Evolutionary conservation across 805 yeast genomes (phyloP), one percentile per base, ranked within the genome.

Genomic region (Cyberlindnera saturnus): DNA sequence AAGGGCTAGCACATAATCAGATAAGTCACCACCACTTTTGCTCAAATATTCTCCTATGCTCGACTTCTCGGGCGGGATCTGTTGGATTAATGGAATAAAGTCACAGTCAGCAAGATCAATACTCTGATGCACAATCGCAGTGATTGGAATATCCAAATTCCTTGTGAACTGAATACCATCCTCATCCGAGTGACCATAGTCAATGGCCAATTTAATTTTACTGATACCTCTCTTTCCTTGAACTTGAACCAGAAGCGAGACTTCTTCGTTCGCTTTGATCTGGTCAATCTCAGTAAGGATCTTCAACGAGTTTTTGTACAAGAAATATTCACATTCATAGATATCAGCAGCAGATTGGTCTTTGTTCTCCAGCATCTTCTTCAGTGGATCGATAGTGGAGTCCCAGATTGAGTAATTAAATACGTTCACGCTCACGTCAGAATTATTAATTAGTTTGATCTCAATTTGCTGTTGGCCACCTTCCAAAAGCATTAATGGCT

Each of bases 21-120:
- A 64, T 1, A 41, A 17, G 8, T 7, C 31, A 14, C 19, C 19
- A 8, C 39, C 44, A 3, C 40, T 10, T 1, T 33, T 29, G 32
- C 57, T 51, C n/a, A 64, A 45, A 40, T 53, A 59, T 3, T 57
- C 43, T 63, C 67, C 63, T 32, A 65, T 50, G 13, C 45, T 44
- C 6, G 45, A 42, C 28, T 45, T 47, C 10, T 46, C 43, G 2
- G 54, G 41, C 4, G 56, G 47, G 46, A 65, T 49, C 47, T 59
- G 32, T 36, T 65, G 64, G 32, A 55, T 62, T 16, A 83, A 55
- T 2, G 88, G 89, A 14, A 87, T 62, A 5, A 91, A 65, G 54
- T 88, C 96, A 59, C 82, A 83, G 3, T 86, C 81, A 2, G 83
- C 81, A 4, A 87, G 61, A 50, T 86, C 95, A 34, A 86, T 72